Evolutionary conservation across 2,329 filamentous ascomycete species (phyloP), one percentile per base, ranked within the genome.

Genomic region (Botryosphaeria dothidea): DNA sequence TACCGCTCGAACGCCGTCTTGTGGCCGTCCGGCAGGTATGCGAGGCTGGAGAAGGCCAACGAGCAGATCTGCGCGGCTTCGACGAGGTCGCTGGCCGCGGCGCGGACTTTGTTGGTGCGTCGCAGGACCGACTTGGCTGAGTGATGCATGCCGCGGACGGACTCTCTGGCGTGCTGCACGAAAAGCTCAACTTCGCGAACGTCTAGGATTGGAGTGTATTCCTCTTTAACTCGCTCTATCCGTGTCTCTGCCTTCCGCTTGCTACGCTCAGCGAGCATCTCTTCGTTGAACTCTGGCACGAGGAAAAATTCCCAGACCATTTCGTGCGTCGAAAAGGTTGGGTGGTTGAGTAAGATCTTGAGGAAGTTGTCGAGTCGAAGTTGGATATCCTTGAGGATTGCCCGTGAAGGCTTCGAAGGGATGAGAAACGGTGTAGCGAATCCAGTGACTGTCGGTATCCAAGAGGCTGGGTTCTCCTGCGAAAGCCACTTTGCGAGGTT

Each of bases 261-360:
- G 68, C 92, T 96, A 57, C 95, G 88, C 75, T 96, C 90, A 62
- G 92, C 90, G 84, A 98, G 94, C 86, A 93, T 92, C 21, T 92
- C 88, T 0, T 92, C 86, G 74, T 97, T 92, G 57, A 99, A 87
- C 70, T 99, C 95, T 1, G 95, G 95, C 13, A 99, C 93, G 0
- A 99, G 85, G 78, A 99, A 97, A 79, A 99, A 99, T 72, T 99
- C 95, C 96, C 95, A 99, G 2, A 99, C 85, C 85, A 98, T 92
- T 80, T 99, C 95, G 73, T 99, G 96, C 0, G 92, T 97, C 0
- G 92, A 87, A 74, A 99, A 97, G 0, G 95, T 98, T 3, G 94
- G 91, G 73, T 99, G 95, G 8, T 87, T 84, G 27, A 99, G 84
- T 68, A 99, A 85, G 19, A 93, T 92, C 69, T 92, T 92, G 70